phyloP scores from a whole-genome alignment of 2,329 filamentous ascomycete genomes.

The Chaetomium sp. region DNA sequence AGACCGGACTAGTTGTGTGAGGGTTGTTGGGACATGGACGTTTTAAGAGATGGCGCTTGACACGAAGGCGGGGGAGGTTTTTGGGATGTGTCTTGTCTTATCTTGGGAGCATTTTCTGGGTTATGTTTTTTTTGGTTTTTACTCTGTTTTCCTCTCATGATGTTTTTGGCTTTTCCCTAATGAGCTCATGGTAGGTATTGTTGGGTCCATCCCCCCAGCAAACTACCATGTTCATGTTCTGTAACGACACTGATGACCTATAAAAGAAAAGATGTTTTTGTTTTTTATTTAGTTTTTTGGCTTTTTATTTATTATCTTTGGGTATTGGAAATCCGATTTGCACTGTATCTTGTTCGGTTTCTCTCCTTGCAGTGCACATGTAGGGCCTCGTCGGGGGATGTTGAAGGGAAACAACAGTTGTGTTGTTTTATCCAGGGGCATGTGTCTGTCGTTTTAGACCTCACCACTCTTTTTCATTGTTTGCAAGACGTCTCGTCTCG shows the following conservation, averaged over 20 bases:
- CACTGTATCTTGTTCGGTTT: too few relatives aligned
- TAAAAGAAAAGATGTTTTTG: constrained; percentile 3
- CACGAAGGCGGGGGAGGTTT: background rate
- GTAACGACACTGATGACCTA: constrained; percentile 13
- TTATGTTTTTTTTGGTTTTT: constrained; percentile 2
- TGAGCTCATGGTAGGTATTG: constrained; percentile 6
- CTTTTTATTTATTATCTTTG: background rate
- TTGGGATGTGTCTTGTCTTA: background rate
- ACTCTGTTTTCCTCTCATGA: background rate
- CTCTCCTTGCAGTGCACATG: too few relatives aligned
- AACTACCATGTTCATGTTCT: constrained; percentile 4
- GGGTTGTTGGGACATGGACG: background rate
- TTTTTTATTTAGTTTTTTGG: background rate
- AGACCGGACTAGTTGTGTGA: too few relatives aligned
- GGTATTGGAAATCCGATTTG: background rate
- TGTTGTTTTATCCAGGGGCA: too few relatives aligned
- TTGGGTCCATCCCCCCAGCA: background rate
- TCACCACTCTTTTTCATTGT: too few relatives aligned
- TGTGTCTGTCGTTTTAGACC: too few relatives aligned
- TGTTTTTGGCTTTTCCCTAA: constrained; percentile 1
- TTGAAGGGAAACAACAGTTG: too few relatives aligned
- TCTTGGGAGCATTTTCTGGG: constrained; percentile 6
- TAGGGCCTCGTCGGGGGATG: too few relatives aligned
- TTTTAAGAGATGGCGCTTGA: background rate
- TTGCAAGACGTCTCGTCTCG: too few relatives aligned